These are phyloP conservation scores for Termitomyces sp. DNA, from an alignment of 768 basidiomycete species.

Conservation along the genomic window DNA sequence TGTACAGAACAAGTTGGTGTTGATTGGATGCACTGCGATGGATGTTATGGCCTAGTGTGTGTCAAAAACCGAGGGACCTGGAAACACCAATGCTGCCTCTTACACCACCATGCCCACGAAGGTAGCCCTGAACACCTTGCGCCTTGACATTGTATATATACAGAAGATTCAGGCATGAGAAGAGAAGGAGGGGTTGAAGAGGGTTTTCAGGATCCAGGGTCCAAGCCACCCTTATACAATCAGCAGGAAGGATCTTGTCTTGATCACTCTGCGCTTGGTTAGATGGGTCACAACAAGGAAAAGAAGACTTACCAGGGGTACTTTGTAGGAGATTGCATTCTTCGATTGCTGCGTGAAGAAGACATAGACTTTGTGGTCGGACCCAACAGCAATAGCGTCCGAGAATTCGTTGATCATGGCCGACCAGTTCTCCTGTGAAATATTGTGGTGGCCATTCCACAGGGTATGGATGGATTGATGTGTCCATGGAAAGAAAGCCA, in stretches of 20 bases:
- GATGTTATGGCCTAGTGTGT: conserved; percentile 52
- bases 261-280: conserved; percentile 5
- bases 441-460: conserved; percentile 27
- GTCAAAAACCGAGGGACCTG: conserved; percentile 7
- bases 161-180: conserved; percentile 47
- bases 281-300: neutral
- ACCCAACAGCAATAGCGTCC: conserved; percentile 47
- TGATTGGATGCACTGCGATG: conserved; percentile 55
- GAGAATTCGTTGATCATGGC: conserved; percentile 39
- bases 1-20: conserved; percentile 57
- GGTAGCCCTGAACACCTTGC: conserved; percentile 34
- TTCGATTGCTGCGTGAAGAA: conserved; percentile 28
- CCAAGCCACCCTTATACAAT: conserved; percentile 50
- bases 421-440: conserved; percentile 36
- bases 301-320: conserved; percentile 25
- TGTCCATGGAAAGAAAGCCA: conserved; percentile 46
- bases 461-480: conserved; percentile 29
- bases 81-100: conserved; percentile 18
- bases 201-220: conserved; percentile 37
- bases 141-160: conserved; percentile 47
- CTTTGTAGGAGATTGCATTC: conserved; percentile 27
- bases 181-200: conserved; percentile 54
- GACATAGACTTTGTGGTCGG: conserved; percentile 27
- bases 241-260: conserved; percentile 19
- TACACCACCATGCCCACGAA: conserved; percentile 73